phyloP scores from a whole-genome alignment of 2,329 filamentous ascomycete genomes.

The Coleophoma eucalyptorum region DNA sequence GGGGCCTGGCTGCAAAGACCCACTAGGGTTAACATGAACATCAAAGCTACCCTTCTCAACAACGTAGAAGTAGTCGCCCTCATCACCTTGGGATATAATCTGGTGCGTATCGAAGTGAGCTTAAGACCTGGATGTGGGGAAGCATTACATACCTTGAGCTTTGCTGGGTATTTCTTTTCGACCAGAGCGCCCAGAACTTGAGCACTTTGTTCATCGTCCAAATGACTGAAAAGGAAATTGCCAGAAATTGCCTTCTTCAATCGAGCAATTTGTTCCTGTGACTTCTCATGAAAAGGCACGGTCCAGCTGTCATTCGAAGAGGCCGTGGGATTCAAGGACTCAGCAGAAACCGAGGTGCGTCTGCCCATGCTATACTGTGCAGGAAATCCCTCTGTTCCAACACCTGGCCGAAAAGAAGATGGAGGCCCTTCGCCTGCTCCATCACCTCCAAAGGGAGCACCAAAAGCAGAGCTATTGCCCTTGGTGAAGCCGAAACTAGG shows the following conservation, averaged over 20 bases:
- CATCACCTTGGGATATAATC: slow-evolving; percentile 93
- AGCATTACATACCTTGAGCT: slow-evolving; percentile 55
- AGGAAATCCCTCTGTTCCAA: slow-evolving; percentile 67
- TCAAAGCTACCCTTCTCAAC: slow-evolving; percentile 90
- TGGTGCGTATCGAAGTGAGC: slow-evolving; percentile 39
- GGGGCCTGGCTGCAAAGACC: slow-evolving; percentile 72
- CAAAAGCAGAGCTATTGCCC: slow-evolving; percentile 30
- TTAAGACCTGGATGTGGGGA: background rate
- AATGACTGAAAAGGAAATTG: slow-evolving; percentile 92
- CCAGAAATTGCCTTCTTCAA: slow-evolving; percentile 77
- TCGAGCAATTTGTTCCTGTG: slow-evolving; percentile 72
- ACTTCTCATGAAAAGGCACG: slow-evolving; percentile 81
- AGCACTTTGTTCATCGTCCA: slow-evolving; percentile 87
- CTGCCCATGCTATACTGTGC: slow-evolving; percentile 91
- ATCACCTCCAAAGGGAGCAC: slow-evolving; percentile 38
- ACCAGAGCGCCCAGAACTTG: slow-evolving; percentile 88
- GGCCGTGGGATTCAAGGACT: slow-evolving; percentile 87
- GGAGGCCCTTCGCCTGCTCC: slow-evolving; percentile 42
- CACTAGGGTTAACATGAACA: slow-evolving; percentile 79
- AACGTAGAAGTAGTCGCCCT: slow-evolving; percentile 96
- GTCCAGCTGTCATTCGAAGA: slow-evolving; percentile 86
- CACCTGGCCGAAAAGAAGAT: slow-evolving; percentile 29
- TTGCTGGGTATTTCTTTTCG: slow-evolving; percentile 92
- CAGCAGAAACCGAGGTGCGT: slow-evolving; percentile 93
- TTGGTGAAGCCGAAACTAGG: slow-evolving; percentile 46